Percentiles rank a stretch among this genome's conserved stretches.
Conservation (phyloP, 2,329 filamentous ascomycete species). For the Xylaria sp. region DNA sequence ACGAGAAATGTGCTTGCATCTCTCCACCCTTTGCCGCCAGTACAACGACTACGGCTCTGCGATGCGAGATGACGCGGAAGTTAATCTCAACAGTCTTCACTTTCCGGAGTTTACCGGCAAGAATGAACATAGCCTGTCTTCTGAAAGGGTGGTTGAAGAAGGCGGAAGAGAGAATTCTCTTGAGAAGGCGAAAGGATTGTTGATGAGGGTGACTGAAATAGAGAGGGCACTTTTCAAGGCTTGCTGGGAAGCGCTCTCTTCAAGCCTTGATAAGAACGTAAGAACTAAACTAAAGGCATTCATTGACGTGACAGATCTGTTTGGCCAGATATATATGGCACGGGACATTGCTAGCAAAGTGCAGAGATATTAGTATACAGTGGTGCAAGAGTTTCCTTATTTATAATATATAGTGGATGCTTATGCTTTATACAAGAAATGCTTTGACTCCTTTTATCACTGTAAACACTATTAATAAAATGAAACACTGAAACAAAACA, state of each 20-base stretch:
- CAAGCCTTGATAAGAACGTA: not conserved
- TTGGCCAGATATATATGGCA: conserved; percentile 4
- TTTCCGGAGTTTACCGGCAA: conserved; percentile 22
- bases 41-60: conserved; percentile 26
- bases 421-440: no score
- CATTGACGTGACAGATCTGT: conserved; percentile 4
- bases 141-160: not conserved
- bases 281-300: not conserved
- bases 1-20: conserved; percentile 1
- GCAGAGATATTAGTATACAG: no score
- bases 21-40: conserved; percentile 13
- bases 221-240: no score
- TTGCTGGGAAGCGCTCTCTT: not conserved
- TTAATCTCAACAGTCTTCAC: conserved; percentile 7
- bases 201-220: no score
- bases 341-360: conserved; percentile 8
- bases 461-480: no score
- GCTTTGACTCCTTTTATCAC: no score
- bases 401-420: no score
- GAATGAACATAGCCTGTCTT: not conserved
- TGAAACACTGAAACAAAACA: no score
- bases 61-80: conserved; percentile 6
- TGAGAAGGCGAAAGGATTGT: not conserved
- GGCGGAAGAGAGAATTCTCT: not conserved
- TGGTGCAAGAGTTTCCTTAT: no score